Evolutionary conservation across 345 rosid genomes (phyloP).

Genomic region (Lepidium sativum): DNA sequence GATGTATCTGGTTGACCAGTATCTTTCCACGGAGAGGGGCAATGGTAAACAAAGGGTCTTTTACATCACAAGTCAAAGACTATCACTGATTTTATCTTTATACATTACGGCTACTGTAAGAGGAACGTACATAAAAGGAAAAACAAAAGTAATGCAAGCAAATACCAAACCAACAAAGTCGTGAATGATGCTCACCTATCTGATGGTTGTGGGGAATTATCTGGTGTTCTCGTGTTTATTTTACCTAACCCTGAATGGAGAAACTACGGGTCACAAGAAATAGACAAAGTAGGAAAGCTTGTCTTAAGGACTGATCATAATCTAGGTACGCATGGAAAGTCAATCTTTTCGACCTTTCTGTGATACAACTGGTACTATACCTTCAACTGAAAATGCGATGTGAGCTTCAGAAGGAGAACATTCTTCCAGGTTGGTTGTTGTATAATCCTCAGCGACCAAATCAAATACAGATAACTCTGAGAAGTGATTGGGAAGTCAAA

Average conservation of each 20-base stretch:
- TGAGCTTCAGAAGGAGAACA: slow-evolving; percentile 48
- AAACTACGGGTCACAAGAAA: slow-evolving; percentile 8
- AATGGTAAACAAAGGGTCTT: slow-evolving; percentile 12
- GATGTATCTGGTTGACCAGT: slow-evolving; percentile 29
- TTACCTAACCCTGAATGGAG: slow-evolving; percentile 61
- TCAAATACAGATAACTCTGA: slow-evolving; percentile 65
- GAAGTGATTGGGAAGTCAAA: slow-evolving; percentile 3
- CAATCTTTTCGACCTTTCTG: neutral
- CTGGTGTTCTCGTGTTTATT: slow-evolving; percentile 58
- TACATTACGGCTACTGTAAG: neutral
- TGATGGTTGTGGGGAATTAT: slow-evolving; percentile 43
- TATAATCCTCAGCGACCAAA: slow-evolving; percentile 59
- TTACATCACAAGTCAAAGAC: slow-evolving; percentile 7
- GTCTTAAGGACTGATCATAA: neutral
- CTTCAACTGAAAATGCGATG: slow-evolving; percentile 80
- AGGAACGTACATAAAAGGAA: neutral
- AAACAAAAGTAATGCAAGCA: neutral
- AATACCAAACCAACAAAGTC: neutral
- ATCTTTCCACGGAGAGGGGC: slow-evolving; percentile 36
- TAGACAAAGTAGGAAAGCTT: neutral
- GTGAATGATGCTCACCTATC: slow-evolving; percentile 37
- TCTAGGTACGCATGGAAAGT: neutral
- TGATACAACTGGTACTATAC: slow-evolving; percentile 26
- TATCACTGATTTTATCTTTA: neutral
- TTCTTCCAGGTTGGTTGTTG: slow-evolving; percentile 28